Evolutionary conservation across 129 eudicot genomes (phyloP), one percentile per base, ranked within the genome.

Genomic region (Escallonia herrerae): DNA sequence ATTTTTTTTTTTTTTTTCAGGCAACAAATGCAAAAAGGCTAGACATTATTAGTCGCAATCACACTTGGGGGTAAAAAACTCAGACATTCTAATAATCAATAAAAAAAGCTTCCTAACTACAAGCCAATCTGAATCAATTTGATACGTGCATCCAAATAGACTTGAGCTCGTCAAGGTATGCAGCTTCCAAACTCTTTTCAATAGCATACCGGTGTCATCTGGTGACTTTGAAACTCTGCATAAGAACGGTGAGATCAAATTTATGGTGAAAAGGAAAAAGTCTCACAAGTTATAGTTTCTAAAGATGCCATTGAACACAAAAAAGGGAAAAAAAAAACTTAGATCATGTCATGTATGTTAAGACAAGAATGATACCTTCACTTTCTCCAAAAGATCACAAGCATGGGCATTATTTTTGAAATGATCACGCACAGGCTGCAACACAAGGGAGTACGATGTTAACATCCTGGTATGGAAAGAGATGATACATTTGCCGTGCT

Each of bases 341-440:
- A 62, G 2, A 45, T 3, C 14, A 54, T 3, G 33, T 22, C 33
- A 22, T 22, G 33, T 22, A 22, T 22, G 68, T n/a, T 58, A 40
- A 52, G 44, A 50, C 81, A 22, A 22, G 33, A 22, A 22, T 22
- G 33, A 57, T 56, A 91, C 97, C 97, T 87, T 91, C 55, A 91
- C 97, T 70, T 74, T 79, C 75, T 85, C 85, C 67, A 91, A 51
- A 52, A 91, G 72, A 3, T 84, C 88, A 73, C 81, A 87, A 40
- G 95, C 97, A 15, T 73, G 73, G n/a, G 78, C 77, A 63, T 87
- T 83, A 33, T 72, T 85, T 38, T 77, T 84, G 65, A 91, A 91
- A 78, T 91, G 97, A 72, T 91, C 96, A n/a, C 97, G 87, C 6
- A 91, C 96, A 58, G 97, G 97, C 97, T 87, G 82, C 76, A 76